A percentile compares a stretch with the other conserved stretches of the same genome.
Conservation (phyloP, 139 green algal genomes). For the Prasinococcaceae sp. region DNA sequence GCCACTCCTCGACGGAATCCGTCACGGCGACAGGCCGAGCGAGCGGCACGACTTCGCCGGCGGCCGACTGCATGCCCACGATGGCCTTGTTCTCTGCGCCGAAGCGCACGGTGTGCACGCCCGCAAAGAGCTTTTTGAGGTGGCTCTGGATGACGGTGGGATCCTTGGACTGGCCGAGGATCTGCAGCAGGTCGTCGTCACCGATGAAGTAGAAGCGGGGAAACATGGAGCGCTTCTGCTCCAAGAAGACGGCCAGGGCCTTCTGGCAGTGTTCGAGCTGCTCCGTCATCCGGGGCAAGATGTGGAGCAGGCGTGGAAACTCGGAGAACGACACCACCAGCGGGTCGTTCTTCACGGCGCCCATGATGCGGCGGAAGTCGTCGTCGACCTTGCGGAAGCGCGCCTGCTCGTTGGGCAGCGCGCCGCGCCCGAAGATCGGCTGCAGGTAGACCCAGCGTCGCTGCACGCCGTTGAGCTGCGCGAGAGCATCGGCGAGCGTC, state of each 20-base stretch:
- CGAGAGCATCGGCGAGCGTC: slow-evolving; percentile 42
- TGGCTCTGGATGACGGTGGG: slow-evolving; percentile 59
- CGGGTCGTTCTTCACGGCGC: slow-evolving; percentile 13
- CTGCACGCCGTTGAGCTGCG: slow-evolving; percentile 40
- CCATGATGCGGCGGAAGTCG: slow-evolving; percentile 52
- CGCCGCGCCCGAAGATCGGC: slow-evolving; percentile 61
- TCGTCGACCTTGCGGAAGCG: slow-evolving; percentile 61
- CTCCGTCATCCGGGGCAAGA: slow-evolving; percentile 32
- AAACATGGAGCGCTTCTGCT: slow-evolving; percentile 56
- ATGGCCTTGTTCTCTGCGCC: slow-evolving; percentile 31
- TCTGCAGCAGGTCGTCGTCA: slow-evolving; percentile 72
- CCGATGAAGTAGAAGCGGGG: slow-evolving; percentile 72
- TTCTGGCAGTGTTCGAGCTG: slow-evolving; percentile 66
- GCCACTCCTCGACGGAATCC: slow-evolving; percentile 45
- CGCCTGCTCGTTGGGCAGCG: slow-evolving; percentile 47
- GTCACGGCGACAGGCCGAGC: slow-evolving; percentile 28
- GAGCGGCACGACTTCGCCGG: slow-evolving; percentile 50
- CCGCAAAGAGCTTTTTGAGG: slow-evolving; percentile 75
- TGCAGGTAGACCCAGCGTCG: slow-evolving; percentile 71
- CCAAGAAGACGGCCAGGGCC: slow-evolving; percentile 57
- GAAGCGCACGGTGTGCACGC: slow-evolving; percentile 51
- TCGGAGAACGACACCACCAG: slow-evolving; percentile 27
- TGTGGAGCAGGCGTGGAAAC: slow-evolving; percentile 10
- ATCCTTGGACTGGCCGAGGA: slow-evolving; percentile 59
- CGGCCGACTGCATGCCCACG: slow-evolving; percentile 38